A percentile compares a stretch with the other conserved stretches of the same genome.
Conservation (phyloP, 2,329 filamentous ascomycete genomes). For the Colletotrichum liriopes region DNA sequence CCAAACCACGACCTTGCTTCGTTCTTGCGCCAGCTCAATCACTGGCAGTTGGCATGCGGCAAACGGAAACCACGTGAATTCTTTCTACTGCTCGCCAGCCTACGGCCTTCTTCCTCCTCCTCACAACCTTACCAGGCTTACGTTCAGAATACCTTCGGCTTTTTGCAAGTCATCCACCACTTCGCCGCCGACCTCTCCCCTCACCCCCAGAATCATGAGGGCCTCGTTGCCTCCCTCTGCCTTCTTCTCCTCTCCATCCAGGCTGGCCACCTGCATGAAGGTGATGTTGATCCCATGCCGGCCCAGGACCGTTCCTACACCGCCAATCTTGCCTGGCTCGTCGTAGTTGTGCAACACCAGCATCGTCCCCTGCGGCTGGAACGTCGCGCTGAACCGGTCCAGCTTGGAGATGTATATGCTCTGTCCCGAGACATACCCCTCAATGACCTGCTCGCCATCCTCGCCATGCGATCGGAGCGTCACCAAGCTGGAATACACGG, state of each 20-base stretch:
- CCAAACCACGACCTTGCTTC: background rate
- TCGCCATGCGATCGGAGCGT: constrained; percentile 72
- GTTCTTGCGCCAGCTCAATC: background rate
- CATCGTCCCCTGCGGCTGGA: constrained; percentile 80
- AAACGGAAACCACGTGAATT: background rate
- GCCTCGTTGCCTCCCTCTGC: constrained; percentile 72
- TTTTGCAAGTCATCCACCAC: constrained; percentile 65
- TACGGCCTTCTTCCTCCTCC: background rate
- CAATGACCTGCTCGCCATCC: constrained; percentile 64
- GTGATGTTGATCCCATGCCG: constrained; percentile 82
- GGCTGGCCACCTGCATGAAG: constrained; percentile 81
- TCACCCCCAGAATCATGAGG: constrained; percentile 85
- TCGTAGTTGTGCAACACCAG: constrained; percentile 89
- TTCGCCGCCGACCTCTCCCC: constrained; percentile 73
- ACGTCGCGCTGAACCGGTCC: constrained; percentile 81
- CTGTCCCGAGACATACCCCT: constrained; percentile 78
- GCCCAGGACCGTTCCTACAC: constrained; percentile 80
- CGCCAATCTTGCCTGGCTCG: constrained; percentile 85
- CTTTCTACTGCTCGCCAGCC: background rate
- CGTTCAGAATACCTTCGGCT: constrained; percentile 69
- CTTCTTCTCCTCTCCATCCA: constrained; percentile 58
- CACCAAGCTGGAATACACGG: constrained; percentile 79
- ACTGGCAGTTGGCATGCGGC: constrained; percentile 4
- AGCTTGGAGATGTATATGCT: constrained; percentile 80
- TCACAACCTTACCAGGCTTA: constrained; percentile 66